Evolutionary conservation across 2,329 filamentous ascomycete species (phyloP).

Genomic region (Fusarium irregulare): DNA sequence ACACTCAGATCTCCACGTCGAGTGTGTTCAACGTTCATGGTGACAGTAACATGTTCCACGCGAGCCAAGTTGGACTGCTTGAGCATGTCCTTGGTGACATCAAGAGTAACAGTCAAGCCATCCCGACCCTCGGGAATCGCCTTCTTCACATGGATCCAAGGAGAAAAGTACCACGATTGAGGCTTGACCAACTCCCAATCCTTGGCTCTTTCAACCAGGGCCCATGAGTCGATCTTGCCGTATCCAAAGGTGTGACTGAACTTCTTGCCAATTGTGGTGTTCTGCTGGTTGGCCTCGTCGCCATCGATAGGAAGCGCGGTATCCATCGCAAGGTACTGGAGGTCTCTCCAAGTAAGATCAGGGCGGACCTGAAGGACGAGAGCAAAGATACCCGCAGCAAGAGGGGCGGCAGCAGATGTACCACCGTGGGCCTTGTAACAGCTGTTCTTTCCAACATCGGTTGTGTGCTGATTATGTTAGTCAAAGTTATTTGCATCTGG

Average conservation of each 20-base stretch:
- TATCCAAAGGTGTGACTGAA: constrained; percentile 97
- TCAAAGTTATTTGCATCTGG: not conserved
- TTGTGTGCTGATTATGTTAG: constrained; percentile 74
- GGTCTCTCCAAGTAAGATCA: constrained; percentile 90
- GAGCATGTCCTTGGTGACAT: constrained; percentile 84
- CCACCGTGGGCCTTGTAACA: constrained; percentile 90
- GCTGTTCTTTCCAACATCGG: constrained; percentile 85
- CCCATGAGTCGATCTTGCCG: constrained; percentile 91
- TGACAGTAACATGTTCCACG: constrained; percentile 94
- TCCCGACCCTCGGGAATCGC: constrained; percentile 85
- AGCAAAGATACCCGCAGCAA: constrained; percentile 92
- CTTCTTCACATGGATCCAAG: constrained; percentile 91
- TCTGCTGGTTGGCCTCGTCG: constrained; percentile 77
- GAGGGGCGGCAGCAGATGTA: constrained; percentile 92
- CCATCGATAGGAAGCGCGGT: constrained; percentile 86
- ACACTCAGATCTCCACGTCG: constrained; percentile 92
- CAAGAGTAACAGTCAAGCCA: constrained; percentile 82
- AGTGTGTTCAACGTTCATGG: constrained; percentile 93
- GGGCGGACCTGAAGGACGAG: constrained; percentile 86
- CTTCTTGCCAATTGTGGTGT: constrained; percentile 81
- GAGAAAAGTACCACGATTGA: constrained; percentile 93
- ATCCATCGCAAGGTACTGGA: constrained; percentile 90
- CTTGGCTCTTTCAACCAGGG: constrained; percentile 86
- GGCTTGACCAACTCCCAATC: constrained; percentile 90
- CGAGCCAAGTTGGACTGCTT: constrained; percentile 84